Conservation (phyloP, 768 basidiomycete species). For the Gymnopilus dilepis region DNA sequence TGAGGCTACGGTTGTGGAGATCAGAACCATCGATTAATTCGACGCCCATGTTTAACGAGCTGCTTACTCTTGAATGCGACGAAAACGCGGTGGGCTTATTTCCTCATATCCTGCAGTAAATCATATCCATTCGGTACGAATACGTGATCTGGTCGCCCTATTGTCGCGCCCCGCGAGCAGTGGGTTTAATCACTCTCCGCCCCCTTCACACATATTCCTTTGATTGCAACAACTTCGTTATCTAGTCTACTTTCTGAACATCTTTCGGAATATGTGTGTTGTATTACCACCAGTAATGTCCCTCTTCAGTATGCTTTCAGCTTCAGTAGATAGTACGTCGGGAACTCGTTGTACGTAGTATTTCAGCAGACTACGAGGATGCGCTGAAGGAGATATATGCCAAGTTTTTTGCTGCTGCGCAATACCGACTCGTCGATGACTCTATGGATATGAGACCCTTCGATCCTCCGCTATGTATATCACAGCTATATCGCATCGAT, state of each 20-base stretch:
- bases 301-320: conserved; percentile 19
- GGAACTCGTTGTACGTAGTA: conserved; percentile 18
- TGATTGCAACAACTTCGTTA: conserved; percentile 21
- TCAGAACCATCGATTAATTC: conserved; percentile 21
- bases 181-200: conserved; percentile 15
- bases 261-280: conserved; percentile 44
- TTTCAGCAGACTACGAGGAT: conserved; percentile 17
- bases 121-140: conserved; percentile 21
- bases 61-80: conserved; percentile 10
- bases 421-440: too few relatives aligned
- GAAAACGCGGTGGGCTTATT: conserved; percentile 22
- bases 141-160: conserved; percentile 20
- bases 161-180: conserved; percentile 15
- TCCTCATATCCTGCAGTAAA: conserved; percentile 23
- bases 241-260: conserved; percentile 39
- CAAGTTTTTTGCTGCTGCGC: neutral
- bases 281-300: conserved; percentile 36
- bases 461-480: neutral
- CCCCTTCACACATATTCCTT: conserved; percentile 28
- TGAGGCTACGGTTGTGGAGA: conserved; percentile 8
- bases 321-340: conserved; percentile 19
- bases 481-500: neutral
- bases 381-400: neutral
- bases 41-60: neutral
- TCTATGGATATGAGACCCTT: neutral